Base-by-base conservation (phyloP, 2,329 filamentous ascomycete species). In the Penicillium rolfsii region DNA sequence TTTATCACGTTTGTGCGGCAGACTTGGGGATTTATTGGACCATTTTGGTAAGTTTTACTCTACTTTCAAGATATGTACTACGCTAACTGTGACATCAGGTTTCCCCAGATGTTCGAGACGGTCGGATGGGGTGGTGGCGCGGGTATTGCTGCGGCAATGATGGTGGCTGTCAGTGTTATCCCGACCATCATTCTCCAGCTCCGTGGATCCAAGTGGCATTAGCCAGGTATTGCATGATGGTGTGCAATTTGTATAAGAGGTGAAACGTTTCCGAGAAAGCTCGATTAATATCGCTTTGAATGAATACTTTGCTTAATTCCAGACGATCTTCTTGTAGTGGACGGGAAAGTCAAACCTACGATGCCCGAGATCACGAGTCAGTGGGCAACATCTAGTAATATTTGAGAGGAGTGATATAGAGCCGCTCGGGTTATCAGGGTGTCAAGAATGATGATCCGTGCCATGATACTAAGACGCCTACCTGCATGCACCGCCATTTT, bases 1-100 rank as follows among this genome's bases (percentile, higher is more conserved):
- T 87, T 87, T 62, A 81, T 88, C 66, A 86, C 81, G 1, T 81
- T 87, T 63, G 79, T 88, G 1, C 79, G 85, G 33, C 73, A 68
- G 49, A 72, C 69, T 0, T 76, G 74, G 74, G 74, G 74, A 1
- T 77, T 77, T 48, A 71, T 76, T 49, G 74, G 74, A 2, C 75
- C 74, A 5, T 77, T 77, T 61, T 77, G 75, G 75, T 76, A 62
- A 57, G 68, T 38, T 7, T 26, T 26, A 28, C 28, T 19, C 33
- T 8, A 3, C 6, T 19, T 14, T 33, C 14, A 14, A 11, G 12
- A 7, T 14, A 7, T 9, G 3, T 26, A 26, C 2, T 28, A 57
- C 26, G 35, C 64, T 71, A 53, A 68, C 57, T 35, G 1, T 35
- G 8, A 4, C 2, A 36, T 28, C 5, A 75, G 73, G 73, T 76